phyloP scores from a whole-genome alignment of 257 asterid genomes.

The Datura wrightii region DNA sequence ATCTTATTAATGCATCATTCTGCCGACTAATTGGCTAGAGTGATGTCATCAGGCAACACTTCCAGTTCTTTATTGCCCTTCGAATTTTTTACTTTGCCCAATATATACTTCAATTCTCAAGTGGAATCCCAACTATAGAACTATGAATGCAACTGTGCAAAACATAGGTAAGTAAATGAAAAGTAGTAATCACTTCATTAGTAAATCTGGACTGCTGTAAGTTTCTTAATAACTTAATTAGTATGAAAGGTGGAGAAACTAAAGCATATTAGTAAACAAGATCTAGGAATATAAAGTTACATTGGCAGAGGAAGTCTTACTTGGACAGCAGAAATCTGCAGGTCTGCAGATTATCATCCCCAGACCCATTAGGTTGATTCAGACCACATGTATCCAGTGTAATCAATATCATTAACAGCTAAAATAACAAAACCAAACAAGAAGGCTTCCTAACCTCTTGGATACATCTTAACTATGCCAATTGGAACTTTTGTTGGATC shows the following conservation, averaged over 20 bases:
- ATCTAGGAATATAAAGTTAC: not conserved
- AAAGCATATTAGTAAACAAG: not conserved
- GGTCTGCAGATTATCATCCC: constrained; percentile 42
- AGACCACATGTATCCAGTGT: constrained; percentile 37
- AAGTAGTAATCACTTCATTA: not conserved
- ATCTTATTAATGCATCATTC: not conserved
- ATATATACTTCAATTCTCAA: not conserved
- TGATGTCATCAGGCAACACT: not conserved
- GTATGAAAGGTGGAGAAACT: not conserved
- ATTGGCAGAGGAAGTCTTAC: constrained; percentile 41
- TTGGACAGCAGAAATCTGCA: constrained; percentile 42
- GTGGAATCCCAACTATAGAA: not conserved
- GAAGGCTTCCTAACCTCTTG: constrained; percentile 36
- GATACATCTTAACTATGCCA: constrained; percentile 18
- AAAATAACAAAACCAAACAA: constrained; percentile 34
- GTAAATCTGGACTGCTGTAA: not conserved
- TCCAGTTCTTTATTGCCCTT: not conserved
- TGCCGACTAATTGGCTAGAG: constrained; percentile 3
- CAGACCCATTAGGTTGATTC: constrained; percentile 33
- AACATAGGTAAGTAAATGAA: not conserved
- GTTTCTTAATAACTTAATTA: not conserved
- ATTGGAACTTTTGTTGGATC: not conserved
- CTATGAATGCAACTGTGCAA: not conserved
- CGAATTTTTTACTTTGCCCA: not conserved
- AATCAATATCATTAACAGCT: constrained; percentile 34